These are phyloP conservation scores for Phyllosticta citriasiana DNA, from an alignment of 2,329 filamentous ascomycete genomes.

Conservation along the genomic window DNA sequence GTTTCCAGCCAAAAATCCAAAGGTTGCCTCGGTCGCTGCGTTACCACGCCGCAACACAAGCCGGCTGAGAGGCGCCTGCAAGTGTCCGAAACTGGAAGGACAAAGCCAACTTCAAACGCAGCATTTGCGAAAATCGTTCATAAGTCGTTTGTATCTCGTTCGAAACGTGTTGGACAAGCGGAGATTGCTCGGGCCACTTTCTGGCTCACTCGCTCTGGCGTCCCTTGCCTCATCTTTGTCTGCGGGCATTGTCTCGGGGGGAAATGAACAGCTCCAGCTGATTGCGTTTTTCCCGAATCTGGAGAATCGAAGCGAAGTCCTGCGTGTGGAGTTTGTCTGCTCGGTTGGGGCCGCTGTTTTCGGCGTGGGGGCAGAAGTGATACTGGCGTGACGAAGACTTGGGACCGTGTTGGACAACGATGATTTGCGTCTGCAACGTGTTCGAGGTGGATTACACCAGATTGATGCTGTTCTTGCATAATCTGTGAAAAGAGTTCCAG, in stretches of 20 bases:
- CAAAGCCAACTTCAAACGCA: neutral
- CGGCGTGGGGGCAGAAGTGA: neutral
- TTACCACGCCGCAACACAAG: neutral
- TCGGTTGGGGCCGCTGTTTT: neutral
- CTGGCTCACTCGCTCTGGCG: neutral
- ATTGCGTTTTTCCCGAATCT: neutral
- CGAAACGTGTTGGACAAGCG: neutral
- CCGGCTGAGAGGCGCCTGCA: neutral
- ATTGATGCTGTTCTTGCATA: too few relatives aligned
- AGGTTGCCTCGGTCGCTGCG: neutral
- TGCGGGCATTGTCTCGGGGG: neutral
- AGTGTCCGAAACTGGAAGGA: neutral
- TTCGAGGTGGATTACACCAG: too few relatives aligned
- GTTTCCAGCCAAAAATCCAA: too few relatives aligned
- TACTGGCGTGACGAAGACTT: too few relatives aligned
- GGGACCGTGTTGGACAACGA: too few relatives aligned
- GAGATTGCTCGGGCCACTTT: neutral
- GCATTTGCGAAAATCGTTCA: neutral
- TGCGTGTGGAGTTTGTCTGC: neutral
- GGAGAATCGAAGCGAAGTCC: neutral
- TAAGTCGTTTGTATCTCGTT: neutral
- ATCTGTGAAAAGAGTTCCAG: too few relatives aligned
- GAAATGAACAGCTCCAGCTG: neutral
- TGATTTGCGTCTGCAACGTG: too few relatives aligned
- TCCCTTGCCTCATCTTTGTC: neutral